Evolutionary conservation across 345 rosid species (phyloP).

Genomic region (Angophora floribunda): DNA sequence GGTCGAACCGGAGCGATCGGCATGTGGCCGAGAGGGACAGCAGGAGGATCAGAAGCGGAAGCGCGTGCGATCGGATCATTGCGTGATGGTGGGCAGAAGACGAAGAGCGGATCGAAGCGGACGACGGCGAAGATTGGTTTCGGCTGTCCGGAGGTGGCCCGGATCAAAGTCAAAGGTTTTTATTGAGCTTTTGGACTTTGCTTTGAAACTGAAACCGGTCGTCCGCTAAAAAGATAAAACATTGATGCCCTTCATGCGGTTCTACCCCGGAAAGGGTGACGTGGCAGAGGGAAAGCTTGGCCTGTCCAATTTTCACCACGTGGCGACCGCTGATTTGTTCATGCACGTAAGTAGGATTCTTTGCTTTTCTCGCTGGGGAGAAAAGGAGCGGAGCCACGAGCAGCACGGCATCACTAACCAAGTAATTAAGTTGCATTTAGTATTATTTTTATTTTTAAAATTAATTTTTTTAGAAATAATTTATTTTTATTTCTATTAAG

Average conservation of each 20-base stretch:
- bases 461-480: no score
- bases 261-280: neutral
- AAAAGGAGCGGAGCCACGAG: neutral
- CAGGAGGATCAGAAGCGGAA: constrained; percentile 1
- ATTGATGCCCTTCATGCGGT: neutral
- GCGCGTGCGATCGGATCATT: neutral
- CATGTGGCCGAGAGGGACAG: constrained; percentile 17
- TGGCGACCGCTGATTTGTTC: neutral
- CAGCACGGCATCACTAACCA: neutral
- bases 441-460: no score
- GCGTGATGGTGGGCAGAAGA: neutral
- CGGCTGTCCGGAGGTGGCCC: neutral
- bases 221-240: neutral
- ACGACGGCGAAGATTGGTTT: neutral
- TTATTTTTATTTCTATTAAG: no score
- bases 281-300: neutral
- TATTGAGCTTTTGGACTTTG: neutral
- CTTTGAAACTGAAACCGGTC: neutral
- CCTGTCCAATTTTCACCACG: neutral
- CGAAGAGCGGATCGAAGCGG: neutral
- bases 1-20: constrained; percentile 66
- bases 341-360: neutral
- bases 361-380: neutral
- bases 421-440: no score
- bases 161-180: neutral